Percentiles rank a stretch among this genome's conserved stretches.
Evolutionary conservation across 2,329 filamentous ascomycete genomes (phyloP).

Genomic region (Dactylonectria estremocensis): DNA sequence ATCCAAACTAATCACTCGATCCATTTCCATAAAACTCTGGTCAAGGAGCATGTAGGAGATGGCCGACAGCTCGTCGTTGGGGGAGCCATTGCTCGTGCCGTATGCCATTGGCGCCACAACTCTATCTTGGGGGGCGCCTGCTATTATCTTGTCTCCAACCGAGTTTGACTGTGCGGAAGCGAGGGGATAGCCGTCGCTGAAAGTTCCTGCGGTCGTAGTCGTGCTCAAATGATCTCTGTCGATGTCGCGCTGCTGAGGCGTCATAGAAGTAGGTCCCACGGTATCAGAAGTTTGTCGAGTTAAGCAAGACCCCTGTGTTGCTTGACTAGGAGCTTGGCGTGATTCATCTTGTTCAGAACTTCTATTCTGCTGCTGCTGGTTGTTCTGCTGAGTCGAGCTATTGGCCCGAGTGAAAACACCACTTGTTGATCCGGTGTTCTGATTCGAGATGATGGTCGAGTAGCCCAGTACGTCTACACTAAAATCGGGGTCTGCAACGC

Average conservation of each 20-base stretch:
- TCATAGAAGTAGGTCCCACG: neutral
- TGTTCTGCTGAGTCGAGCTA: neutral
- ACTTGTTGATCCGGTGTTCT: neutral
- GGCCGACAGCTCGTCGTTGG: constrained; percentile 21
- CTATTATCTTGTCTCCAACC: neutral
- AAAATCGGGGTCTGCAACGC: constrained; percentile 15
- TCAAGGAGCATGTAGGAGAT: constrained; percentile 24
- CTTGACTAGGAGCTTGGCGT: neutral
- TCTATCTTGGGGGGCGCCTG: neutral
- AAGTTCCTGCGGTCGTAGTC: too few relatives aligned
- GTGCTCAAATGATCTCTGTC: neutral
- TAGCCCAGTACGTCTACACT: constrained; percentile 24
- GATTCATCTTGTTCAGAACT: neutral
- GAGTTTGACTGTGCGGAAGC: neutral
- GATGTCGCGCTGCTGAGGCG: neutral
- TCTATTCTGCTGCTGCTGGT: neutral
- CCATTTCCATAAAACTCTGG: constrained; percentile 24
- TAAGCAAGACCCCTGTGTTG: neutral
- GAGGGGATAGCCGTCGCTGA: neutral
- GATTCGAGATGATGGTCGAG: constrained; percentile 21
- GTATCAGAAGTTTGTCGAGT: neutral
- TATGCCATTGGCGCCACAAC: neutral
- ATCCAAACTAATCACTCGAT: constrained; percentile 28
- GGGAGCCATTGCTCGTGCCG: constrained; percentile 13
- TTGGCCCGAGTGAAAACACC: neutral